These are phyloP conservation scores for Pythium folliculosum DNA, from an alignment of 352 stramenopile species.

Conservation along the genomic window DNA sequence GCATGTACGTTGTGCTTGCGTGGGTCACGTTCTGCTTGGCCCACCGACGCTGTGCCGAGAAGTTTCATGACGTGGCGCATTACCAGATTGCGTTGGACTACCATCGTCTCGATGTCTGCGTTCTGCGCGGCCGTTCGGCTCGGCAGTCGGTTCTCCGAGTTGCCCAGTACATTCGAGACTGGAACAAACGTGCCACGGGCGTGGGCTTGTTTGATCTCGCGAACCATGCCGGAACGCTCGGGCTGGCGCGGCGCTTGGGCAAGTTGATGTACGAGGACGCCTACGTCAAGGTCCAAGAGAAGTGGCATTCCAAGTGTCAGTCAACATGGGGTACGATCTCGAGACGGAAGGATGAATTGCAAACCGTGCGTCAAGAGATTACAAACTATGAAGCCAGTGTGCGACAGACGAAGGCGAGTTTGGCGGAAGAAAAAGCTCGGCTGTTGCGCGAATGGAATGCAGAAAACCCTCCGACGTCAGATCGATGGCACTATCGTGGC, in stretches of 20 bases:
- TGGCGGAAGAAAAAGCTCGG: constrained; percentile 3
- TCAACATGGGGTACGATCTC: neutral
- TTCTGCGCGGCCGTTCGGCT: constrained; percentile 1
- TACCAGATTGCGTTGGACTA: constrained; percentile 7
- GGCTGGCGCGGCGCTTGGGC: neutral
- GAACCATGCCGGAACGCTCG: constrained; percentile 1
- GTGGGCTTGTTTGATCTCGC: constrained; percentile 5
- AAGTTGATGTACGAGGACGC: neutral
- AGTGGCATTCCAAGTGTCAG: constrained; percentile 4
- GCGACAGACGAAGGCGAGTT: neutral
- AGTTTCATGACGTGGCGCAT: neutral
- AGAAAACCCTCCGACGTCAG: neutral
- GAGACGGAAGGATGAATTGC: neutral
- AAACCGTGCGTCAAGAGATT: constrained; percentile 5
- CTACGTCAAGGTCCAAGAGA: neutral
- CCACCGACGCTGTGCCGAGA: neutral
- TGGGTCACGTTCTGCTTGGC: constrained; percentile 6
- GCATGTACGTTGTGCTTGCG: constrained; percentile 6
- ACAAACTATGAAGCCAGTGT: neutral
- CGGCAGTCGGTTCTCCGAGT: constrained; percentile 1
- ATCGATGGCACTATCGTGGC: neutral
- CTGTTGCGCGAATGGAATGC: neutral
- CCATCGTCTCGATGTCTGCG: constrained; percentile 8
- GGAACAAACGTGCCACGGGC: constrained; percentile 6
- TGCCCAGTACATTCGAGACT: constrained; percentile 9